Evolutionary conservation across 495 filamentous ascomycete genomes (phyloP), one percentile per base, ranked within the genome.

Genomic region (Penicillium pancosmium): DNA sequence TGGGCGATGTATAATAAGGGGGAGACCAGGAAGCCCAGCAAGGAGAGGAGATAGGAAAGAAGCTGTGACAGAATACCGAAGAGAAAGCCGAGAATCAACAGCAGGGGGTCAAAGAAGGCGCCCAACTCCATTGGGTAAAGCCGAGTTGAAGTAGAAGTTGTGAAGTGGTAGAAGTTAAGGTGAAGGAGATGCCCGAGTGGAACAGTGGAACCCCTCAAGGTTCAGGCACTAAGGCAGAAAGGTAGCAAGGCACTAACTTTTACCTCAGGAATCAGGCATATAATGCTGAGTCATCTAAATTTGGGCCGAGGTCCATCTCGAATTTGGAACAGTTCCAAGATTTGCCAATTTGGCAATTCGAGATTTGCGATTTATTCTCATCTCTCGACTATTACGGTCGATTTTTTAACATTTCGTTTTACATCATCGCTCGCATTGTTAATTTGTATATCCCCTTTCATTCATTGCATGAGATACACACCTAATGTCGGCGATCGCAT

Each of bases 1-100:
- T 63, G 67, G 25, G 69, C 70, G 18, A 82, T 58, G 56, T 77
- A 72, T 47, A 86, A 51, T 57, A 84, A 69, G 36, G 85, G 81
- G 18, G 75, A 62, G 27, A 75, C 69, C 44, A 80, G 58, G 44
- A 71, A 63, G 15, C 61, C 60, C 15, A 81, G 59, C 5, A 74
- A 46, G 13, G 47, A 56, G 36, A 73, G 25, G 8, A 75, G 27
- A 50, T 70, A 70, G 36, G 69, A 60, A 9, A 83, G 36, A 4
- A 80, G 73, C 56, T 69, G 77, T 8, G 59, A 25, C 25, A 78
- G 47, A 59, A 75, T 73, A 55, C 71, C 73, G 38, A 79, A 60
- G 11, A 72, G 11, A 9, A 50, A 13, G 9, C 51, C 34, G 23
- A 61, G 18, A 9, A 56, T 15, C 9, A 54, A 40, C 4, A 50